Base-by-base conservation (phyloP, 148 eudicot species). In the Persicaria maculosa region DNA sequence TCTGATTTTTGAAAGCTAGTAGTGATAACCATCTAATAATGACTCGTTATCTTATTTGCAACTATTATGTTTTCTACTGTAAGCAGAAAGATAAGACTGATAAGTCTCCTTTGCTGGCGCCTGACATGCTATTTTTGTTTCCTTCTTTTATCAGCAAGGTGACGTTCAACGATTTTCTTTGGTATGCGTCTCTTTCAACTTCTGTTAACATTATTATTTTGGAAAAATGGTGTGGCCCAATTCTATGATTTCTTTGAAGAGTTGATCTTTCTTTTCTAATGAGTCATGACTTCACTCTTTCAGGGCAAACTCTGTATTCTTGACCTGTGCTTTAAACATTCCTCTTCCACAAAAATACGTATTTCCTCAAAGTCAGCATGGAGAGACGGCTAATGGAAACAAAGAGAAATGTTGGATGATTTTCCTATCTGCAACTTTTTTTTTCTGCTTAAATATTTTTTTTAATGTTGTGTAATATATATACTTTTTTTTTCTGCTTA, bases 291-390 rank as follows among this genome's bases (percentile, higher is more conserved):
- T 40, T 75, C 15, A 50, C 72, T 31, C 43, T 61, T 72, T 46
- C 82, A 94, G 98, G 98, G 98, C 98, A 76, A 94, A 91, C 83
- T 90, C 97, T 70, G 88, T 94, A 73, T 94, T 94, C 71, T 94
- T 97, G 98, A 88, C 93, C 76, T 96, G 98, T 75, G 98, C 97
- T 74, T 76, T 89, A 85, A 94, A 84, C 81, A 94, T 94, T 78
- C 97, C 97, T 77, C 76, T 91, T 78, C 97, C 97, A 44, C 83
- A 75, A 19, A 79, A 87, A 40, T 89, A 77, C 75, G 81, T 91
- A 74, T 91, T 88, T 67, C 97, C 90, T 59, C 83, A 72, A 77
- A 74, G 62, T 77, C 76, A 73, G 76, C 83, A 77, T 50, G 74
- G 57, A 64, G 83, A 80, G 55, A 76, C 72, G 36, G 78, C 40